Evolutionary conservation across 2,329 filamentous ascomycete genomes (phyloP), one percentile per base, ranked within the genome.

Genomic region (Meredithiella fracta): DNA sequence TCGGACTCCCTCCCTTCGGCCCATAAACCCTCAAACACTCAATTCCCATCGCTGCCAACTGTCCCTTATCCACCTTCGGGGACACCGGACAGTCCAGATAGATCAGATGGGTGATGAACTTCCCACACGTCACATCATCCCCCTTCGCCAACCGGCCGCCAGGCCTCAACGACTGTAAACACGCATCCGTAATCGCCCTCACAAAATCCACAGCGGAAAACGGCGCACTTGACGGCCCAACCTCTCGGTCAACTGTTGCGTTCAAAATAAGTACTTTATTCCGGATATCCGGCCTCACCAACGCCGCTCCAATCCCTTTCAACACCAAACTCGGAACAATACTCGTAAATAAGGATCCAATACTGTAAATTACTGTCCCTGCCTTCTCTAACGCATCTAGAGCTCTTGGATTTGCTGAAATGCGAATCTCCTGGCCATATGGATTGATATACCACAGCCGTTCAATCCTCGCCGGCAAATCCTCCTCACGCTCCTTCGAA

Each of bases 401-500:
- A 0, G 91, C 87, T 53, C 87, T 82, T 0, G 88, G 82, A 63
- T 95, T 97, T 1, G 88, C 85, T 0, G 82, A 77, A 0, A 90
- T 86, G 17, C 83, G 80, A 62, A 97, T 96, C 68, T 96, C 90
- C 65, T 96, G 88, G n/a, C 91, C 91, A 67, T 96, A 97, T 0
- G 91, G 91, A 64, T 96, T 97, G 70, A 97, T 97, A 71, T 97
- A 97, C 88, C 89, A 97, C 31, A 97, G 76, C 1, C 90, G 73
- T 55, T 82, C 74, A 62, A 97, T 94, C 26, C 86, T 77, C 0
- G 84, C 76, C 0, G 86, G 78, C 1, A 97, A 73, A 55, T 91
- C 86, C 59, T 86, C 80, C 60, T 88, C 83, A 40, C 79, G 73
- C 64, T 73, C 68, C 69, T 97, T 97, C 64, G 78, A 84, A 66